phyloP scores from a whole-genome alignment of 805 yeast species.

The Yueomyces sp. region DNA sequence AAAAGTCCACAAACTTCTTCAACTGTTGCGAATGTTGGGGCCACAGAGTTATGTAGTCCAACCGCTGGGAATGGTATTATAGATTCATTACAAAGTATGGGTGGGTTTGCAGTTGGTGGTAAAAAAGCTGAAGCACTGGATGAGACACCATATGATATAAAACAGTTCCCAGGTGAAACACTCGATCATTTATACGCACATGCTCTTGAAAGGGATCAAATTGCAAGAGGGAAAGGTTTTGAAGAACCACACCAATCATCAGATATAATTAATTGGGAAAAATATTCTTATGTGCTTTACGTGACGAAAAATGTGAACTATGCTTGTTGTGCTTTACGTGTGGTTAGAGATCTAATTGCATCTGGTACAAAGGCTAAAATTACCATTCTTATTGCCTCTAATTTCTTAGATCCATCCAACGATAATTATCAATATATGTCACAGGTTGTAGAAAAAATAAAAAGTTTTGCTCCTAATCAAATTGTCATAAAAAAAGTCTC shows the following conservation, averaged over 20 bases:
- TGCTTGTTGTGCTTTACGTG: conserved; percentile 38
- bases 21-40: too few species aligned
- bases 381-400: conserved; percentile 30
- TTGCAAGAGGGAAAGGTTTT: too few species aligned
- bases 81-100: too few species aligned
- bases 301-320: conserved; percentile 35
- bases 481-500: conserved; percentile 16
- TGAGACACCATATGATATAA: conserved; percentile 13
- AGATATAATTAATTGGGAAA: conserved; percentile 24
- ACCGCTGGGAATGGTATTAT: too few species aligned
- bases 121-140: too few species aligned
- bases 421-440: conserved; percentile 2
- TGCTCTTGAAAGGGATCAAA: conserved; percentile 1
- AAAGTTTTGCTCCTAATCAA: conserved; percentile 8
- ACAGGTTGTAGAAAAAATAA: conserved; percentile 1
- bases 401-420: conserved; percentile 10
- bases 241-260: neutral
- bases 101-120: too few species aligned
- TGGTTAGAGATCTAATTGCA: conserved; percentile 29
- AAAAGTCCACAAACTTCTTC: too few species aligned
- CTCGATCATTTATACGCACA: conserved; percentile 13
- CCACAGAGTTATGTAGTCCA: too few species aligned
- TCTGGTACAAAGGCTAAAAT: conserved; percentile 31
- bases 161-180: conserved; percentile 17
- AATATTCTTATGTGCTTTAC: conserved; percentile 41